These are phyloP conservation scores for Sabuloglossum arenarium DNA, from an alignment of 495 filamentous ascomycete species.

Conservation along the genomic window DNA sequence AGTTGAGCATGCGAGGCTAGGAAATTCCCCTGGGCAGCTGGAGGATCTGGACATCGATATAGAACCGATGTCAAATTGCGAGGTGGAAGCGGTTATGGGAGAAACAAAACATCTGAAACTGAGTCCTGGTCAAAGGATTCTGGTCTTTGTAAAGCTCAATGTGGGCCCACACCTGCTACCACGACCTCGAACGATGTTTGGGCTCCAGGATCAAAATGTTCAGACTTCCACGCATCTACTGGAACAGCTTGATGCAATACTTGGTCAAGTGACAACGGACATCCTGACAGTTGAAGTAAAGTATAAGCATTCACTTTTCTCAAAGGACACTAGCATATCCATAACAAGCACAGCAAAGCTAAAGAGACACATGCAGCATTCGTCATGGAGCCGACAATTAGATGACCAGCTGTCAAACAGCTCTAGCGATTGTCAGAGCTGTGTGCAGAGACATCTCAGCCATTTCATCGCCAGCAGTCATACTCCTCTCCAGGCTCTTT, in stretches of 20 bases:
- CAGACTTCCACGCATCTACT: neutral
- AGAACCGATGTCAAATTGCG: neutral
- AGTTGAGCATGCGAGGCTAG: neutral
- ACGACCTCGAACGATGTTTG: neutral
- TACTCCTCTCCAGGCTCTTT: neutral
- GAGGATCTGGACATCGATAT: neutral
- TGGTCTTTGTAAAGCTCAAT: neutral
- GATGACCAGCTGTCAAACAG: neutral
- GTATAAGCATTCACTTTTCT: neutral
- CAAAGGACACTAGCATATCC: neutral
- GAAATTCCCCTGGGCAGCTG: neutral
- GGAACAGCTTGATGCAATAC: constrained; percentile 1
- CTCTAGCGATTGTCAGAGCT: neutral
- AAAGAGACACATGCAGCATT: neutral
- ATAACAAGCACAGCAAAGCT: neutral
- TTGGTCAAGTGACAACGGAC: neutral
- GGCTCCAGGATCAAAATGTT: neutral
- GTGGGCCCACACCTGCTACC: neutral
- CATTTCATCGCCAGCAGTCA: neutral
- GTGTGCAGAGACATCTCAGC: neutral
- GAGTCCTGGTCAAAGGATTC: neutral
- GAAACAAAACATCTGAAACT: neutral
- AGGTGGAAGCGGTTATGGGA: constrained; percentile 1
- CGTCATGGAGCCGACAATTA: neutral
- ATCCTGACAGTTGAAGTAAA: constrained; percentile 1